phyloP scores from a whole-genome alignment of 257 asterid genomes.

The Eustoma russellianum region DNA sequence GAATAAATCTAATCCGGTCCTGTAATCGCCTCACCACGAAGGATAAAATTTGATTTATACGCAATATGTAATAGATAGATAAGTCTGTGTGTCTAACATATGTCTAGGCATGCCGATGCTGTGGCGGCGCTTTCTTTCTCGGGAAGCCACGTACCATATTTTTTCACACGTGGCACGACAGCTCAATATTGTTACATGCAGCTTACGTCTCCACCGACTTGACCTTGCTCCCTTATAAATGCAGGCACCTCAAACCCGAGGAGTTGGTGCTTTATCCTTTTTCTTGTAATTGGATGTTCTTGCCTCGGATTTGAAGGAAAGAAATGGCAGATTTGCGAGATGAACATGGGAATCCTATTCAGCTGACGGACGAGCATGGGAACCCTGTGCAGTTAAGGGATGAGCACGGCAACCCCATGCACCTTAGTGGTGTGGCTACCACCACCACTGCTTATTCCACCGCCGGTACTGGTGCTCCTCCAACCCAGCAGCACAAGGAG shows the following conservation, averaged over 20 bases:
- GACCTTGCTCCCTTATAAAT: not conserved
- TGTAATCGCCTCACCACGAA: too few species aligned
- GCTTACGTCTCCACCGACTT: constrained; percentile 23
- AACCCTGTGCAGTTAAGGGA: constrained; percentile 59
- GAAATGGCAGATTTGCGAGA: constrained; percentile 73
- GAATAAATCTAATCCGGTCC: too few species aligned
- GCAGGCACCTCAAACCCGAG: not conserved
- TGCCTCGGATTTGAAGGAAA: not conserved
- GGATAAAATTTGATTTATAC: too few species aligned
- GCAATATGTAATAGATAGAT: too few species aligned
- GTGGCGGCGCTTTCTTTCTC: too few species aligned
- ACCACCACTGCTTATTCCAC: constrained; percentile 2
- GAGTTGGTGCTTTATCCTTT: not conserved
- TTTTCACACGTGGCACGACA: constrained; percentile 21
- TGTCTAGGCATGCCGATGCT: too few species aligned
- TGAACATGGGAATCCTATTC: constrained; percentile 75
- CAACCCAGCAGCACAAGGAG: constrained; percentile 1
- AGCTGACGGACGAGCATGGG: constrained; percentile 53
- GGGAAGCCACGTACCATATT: constrained; percentile 3
- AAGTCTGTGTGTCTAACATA: too few species aligned
- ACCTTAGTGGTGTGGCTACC: constrained; percentile 58
- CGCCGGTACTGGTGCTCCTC: constrained; percentile 1
- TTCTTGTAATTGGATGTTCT: not conserved
- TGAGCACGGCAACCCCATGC: constrained; percentile 74
- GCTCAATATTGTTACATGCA: constrained; percentile 29